Percentiles rank a stretch among this genome's conserved stretches.
Conservation (phyloP, 2,329 filamentous ascomycete genomes). For the Trichoderma oligosporum region DNA sequence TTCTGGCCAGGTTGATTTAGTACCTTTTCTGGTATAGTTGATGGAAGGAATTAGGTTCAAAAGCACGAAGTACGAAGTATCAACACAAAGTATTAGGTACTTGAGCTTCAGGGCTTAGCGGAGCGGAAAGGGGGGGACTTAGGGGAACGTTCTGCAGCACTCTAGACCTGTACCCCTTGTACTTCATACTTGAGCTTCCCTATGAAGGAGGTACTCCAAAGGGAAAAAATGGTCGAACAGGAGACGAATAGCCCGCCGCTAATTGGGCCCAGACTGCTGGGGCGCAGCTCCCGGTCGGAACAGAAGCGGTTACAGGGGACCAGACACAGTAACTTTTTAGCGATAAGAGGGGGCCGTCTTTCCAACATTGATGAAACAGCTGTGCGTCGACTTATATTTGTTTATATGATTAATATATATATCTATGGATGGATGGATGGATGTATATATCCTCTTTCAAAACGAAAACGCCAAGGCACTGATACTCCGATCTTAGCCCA, state of each 20-base stretch:
- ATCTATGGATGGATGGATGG: neutral
- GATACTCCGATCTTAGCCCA: neutral
- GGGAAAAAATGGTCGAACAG: neutral
- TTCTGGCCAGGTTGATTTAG: slow-evolving; percentile 17
- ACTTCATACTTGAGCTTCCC: too few species aligned
- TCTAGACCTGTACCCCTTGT: neutral
- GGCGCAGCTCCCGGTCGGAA: slow-evolving; percentile 1
- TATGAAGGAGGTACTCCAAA: neutral
- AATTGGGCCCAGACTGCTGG: slow-evolving; percentile 2
- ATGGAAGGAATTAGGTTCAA: neutral
- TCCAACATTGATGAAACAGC: too few species aligned
- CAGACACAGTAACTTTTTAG: neutral
- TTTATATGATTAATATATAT: neutral
- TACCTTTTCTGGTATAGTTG: slow-evolving; percentile 14
- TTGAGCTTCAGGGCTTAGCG: slow-evolving; percentile 4
- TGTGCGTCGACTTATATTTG: too few species aligned
- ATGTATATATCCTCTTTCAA: neutral
- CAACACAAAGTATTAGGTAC: slow-evolving; percentile 1
- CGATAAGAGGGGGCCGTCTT: neutral
- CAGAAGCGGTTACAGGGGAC: neutral
- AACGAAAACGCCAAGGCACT: neutral
- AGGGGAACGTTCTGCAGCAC: neutral
- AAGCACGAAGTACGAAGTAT: neutral
- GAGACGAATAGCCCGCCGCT: neutral
- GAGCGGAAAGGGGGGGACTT: neutral